phyloP scores from a whole-genome alignment of 345 rosid genomes.

The Punica granatum region DNA sequence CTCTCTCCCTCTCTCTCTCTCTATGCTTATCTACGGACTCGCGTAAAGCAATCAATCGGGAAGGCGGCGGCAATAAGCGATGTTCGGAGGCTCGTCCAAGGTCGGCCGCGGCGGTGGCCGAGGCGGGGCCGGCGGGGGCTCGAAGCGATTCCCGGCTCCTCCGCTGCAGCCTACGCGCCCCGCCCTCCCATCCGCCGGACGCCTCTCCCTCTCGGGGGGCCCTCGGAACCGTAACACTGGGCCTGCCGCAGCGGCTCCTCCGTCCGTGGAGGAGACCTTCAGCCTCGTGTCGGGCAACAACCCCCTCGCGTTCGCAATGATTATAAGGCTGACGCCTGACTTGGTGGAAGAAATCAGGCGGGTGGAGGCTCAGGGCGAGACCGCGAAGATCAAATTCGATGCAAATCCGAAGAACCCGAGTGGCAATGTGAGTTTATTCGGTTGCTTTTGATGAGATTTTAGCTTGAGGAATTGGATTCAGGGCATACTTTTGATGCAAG shows the following conservation, averaged over 20 bases:
- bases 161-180: slow-evolving; percentile 10
- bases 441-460: slow-evolving; percentile 2
- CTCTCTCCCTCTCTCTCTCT: background rate
- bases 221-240: slow-evolving; percentile 14
- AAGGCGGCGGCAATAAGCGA: background rate
- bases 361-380: slow-evolving; percentile 60
- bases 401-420: slow-evolving; percentile 42
- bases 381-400: slow-evolving; percentile 85
- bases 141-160: slow-evolving; percentile 2
- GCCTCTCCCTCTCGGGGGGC: slow-evolving; percentile 29
- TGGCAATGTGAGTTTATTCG: slow-evolving; percentile 66
- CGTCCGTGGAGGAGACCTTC: slow-evolving; percentile 56
- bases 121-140: slow-evolving; percentile 1
- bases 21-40: slow-evolving; percentile 1
- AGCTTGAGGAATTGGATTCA: slow-evolving; percentile 2
- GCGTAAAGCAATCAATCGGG: slow-evolving; percentile 1
- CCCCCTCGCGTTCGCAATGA: slow-evolving; percentile 65
- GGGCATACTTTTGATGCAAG: background rate
- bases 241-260: slow-evolving; percentile 13
- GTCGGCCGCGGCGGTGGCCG: slow-evolving; percentile 13
- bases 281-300: slow-evolving; percentile 56
- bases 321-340: slow-evolving; percentile 70
- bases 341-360: slow-evolving; percentile 86
- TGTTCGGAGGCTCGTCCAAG: slow-evolving; percentile 11
- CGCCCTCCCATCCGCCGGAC: slow-evolving; percentile 28